Conservation (phyloP, 2,329 filamentous ascomycete genomes). For the Phyllosticta citriasiana region DNA sequence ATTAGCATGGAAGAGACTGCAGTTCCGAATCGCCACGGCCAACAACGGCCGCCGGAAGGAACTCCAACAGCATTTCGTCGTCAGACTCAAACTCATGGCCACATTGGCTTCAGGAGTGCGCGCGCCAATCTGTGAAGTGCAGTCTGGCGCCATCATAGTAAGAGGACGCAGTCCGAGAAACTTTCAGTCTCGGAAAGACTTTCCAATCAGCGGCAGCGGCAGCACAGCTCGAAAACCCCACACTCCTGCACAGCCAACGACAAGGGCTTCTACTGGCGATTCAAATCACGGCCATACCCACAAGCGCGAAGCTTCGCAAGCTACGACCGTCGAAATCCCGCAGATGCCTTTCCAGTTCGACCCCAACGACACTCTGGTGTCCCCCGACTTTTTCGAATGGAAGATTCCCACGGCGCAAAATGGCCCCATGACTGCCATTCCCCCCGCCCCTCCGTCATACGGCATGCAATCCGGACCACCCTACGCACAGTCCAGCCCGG, state of each 20-base stretch:
- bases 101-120: slow-evolving; percentile 77
- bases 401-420: slow-evolving; percentile 26
- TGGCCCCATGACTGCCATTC: slow-evolving; percentile 35
- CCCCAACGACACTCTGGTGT: slow-evolving; percentile 29
- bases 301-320: slow-evolving; percentile 18
- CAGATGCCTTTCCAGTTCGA: slow-evolving; percentile 33
- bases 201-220: slow-evolving; percentile 72
- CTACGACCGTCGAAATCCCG: slow-evolving; percentile 22
- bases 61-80: slow-evolving; percentile 88
- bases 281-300: slow-evolving; percentile 18
- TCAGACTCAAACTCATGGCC: slow-evolving; percentile 76
- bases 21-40: slow-evolving; percentile 89
- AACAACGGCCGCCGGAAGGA: slow-evolving; percentile 94
- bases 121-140: slow-evolving; percentile 70
- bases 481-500: slow-evolving; percentile 45
- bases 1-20: slow-evolving; percentile 85
- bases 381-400: slow-evolving; percentile 36
- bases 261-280: slow-evolving; percentile 24
- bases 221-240: slow-evolving; percentile 61
- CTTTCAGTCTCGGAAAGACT: slow-evolving; percentile 88
- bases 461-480: slow-evolving; percentile 26
- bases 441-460: slow-evolving; percentile 27
- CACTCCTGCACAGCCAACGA: slow-evolving; percentile 23
- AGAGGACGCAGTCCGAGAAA: slow-evolving; percentile 87
- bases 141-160: slow-evolving; percentile 86